Percentiles rank a stretch among this genome's conserved stretches.
Evolutionary conservation across 139 green algal species (phyloP).

Genomic region (Chlorella sp.): DNA sequence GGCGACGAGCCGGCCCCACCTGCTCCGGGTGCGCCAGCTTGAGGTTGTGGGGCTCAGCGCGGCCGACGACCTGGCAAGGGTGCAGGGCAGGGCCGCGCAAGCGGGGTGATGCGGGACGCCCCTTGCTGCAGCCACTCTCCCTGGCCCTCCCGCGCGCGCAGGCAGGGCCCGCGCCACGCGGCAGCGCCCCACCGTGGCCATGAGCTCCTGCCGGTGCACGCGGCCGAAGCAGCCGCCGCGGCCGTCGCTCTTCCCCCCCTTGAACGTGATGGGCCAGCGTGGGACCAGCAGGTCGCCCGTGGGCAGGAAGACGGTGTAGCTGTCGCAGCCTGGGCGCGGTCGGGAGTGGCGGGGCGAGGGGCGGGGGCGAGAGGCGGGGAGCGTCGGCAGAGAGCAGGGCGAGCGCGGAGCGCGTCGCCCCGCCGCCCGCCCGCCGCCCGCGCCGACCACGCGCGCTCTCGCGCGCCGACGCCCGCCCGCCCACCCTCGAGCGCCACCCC

Average conservation of each 20-base stretch:
- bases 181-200: constrained; percentile 23
- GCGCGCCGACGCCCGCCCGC: too few species aligned
- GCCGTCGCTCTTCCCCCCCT: constrained; percentile 44
- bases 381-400: too few species aligned
- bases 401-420: too few species aligned
- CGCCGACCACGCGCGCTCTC: too few species aligned
- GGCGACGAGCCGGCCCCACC: too few species aligned
- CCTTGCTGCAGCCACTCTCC: background rate
- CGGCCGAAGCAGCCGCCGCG: constrained; percentile 67
- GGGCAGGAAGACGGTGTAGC: constrained; percentile 47
- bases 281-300: constrained; percentile 62
- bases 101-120: background rate
- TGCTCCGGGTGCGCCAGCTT: constrained; percentile 69
- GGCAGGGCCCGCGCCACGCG: background rate
- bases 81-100: background rate
- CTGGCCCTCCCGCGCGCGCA: too few species aligned
- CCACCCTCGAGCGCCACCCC: constrained; percentile 29
- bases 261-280: constrained; percentile 72
- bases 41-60: constrained; percentile 86
- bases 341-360: too few species aligned
- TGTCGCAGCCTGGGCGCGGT: constrained; percentile 55
- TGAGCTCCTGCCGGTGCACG: constrained; percentile 21
- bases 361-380: too few species aligned
- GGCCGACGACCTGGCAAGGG: constrained; percentile 62
- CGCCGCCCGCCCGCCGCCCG: too few species aligned